Conservation (phyloP, 2,329 filamentous ascomycete species). For the Thelonectria rubi region DNA sequence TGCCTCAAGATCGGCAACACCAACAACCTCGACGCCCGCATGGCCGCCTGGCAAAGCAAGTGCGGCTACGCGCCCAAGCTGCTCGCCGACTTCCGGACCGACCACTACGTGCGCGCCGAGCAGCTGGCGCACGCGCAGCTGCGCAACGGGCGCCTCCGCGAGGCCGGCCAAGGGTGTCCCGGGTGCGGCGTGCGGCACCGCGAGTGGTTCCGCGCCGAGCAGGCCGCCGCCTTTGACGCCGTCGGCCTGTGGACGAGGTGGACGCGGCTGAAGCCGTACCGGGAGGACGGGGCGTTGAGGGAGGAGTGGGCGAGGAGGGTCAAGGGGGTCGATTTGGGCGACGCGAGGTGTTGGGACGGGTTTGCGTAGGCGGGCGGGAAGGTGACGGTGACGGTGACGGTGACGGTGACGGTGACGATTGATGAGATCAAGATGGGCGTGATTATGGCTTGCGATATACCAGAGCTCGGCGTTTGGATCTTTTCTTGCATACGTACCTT, state of each 20-base stretch:
- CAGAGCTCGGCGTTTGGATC: no score
- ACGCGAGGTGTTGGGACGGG: conserved; percentile 40
- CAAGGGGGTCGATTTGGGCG: conserved; percentile 36
- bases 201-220: conserved; percentile 44
- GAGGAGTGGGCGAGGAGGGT: conserved; percentile 36
- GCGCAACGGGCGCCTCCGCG: conserved; percentile 37
- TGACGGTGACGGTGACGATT: no score
- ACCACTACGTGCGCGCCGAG: conserved; percentile 42
- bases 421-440: conserved; percentile 4
- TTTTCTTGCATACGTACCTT: no score
- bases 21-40: conserved; percentile 33
- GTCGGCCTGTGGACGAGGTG: conserved; percentile 43
- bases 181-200: conserved; percentile 35
- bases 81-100: conserved; percentile 24
- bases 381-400: conserved; percentile 24
- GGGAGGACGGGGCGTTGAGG: conserved; percentile 36
- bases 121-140: conserved; percentile 44
- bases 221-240: conserved; percentile 21
- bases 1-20: conserved; percentile 47
- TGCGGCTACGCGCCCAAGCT: conserved; percentile 41
- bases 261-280: conserved; percentile 43
- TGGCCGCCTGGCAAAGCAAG: conserved; percentile 33
- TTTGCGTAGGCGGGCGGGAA: conserved; percentile 29
- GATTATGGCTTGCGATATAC: no score
- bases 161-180: conserved; percentile 36